phyloP scores from a whole-genome alignment of 805 yeast genomes.

The Candida corydali region DNA sequence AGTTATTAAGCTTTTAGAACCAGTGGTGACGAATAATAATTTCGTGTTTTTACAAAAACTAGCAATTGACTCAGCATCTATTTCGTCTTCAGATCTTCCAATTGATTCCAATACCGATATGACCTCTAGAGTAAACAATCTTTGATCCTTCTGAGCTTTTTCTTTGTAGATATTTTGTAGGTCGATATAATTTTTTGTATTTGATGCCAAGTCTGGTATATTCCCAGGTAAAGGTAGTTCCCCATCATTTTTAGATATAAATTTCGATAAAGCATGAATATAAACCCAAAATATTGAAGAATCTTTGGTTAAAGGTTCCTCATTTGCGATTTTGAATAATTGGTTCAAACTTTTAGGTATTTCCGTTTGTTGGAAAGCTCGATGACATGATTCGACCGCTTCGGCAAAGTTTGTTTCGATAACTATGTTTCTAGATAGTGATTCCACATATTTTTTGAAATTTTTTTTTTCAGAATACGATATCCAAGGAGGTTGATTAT shows the following conservation, averaged over 20 bases:
- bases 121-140: slow-evolving; percentile 33
- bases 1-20: slow-evolving; percentile 26
- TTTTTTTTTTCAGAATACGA: slow-evolving; percentile 37
- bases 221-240: slow-evolving; percentile 69
- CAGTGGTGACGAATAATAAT: slow-evolving; percentile 46
- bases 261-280: slow-evolving; percentile 49
- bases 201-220: slow-evolving; percentile 86
- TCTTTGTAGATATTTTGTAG: slow-evolving; percentile 55
- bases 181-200: slow-evolving; percentile 55
- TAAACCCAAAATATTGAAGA: slow-evolving; percentile 58
- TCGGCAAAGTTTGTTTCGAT: slow-evolving; percentile 46
- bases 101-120: slow-evolving; percentile 17
- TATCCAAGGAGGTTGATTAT: slow-evolving; percentile 30
- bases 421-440: slow-evolving; percentile 43
- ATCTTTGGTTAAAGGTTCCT: slow-evolving; percentile 10
- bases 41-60: slow-evolving; percentile 62
- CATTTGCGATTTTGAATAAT: slow-evolving; percentile 18
- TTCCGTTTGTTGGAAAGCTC: slow-evolving; percentile 34
- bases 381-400: slow-evolving; percentile 30
- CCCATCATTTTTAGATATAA: slow-evolving; percentile 32
- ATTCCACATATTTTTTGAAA: slow-evolving; percentile 33
- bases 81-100: slow-evolving; percentile 23
- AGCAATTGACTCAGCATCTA: slow-evolving; percentile 33
- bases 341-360: slow-evolving; percentile 26
- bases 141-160: slow-evolving; percentile 51